Percentiles rank a stretch among this genome's conserved stretches.
phyloP scores from a whole-genome alignment of 163 green algal genomes.

The Coccomyxa subellipsoidea region DNA sequence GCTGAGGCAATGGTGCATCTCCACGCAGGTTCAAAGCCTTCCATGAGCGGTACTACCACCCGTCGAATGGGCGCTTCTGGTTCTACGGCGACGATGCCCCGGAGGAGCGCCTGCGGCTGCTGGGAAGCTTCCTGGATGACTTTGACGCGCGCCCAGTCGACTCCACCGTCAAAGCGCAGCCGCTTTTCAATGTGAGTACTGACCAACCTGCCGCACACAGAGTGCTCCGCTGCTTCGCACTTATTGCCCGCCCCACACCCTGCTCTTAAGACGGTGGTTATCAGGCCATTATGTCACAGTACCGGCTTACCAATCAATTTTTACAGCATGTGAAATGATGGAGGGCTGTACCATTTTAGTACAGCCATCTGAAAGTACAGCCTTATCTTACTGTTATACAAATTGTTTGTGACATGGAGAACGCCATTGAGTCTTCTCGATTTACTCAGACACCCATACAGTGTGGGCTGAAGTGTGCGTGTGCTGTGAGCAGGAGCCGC shows the following conservation, averaged over 20 bases:
- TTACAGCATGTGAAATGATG: no score
- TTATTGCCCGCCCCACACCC: no score
- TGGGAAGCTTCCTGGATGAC: slow-evolving; percentile 76
- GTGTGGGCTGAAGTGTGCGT: background rate
- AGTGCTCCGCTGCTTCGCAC: no score
- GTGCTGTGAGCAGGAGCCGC: slow-evolving; percentile 46
- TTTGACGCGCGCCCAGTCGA: slow-evolving; percentile 73
- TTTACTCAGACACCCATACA: no score
- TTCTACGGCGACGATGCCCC: slow-evolving; percentile 97
- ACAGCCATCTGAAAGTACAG: no score
- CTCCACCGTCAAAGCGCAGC: slow-evolving; percentile 68
- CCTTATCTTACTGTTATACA: no score
- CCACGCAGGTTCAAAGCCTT: slow-evolving; percentile 67
- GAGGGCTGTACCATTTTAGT: no score
- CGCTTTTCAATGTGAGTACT: slow-evolving; percentile 55
- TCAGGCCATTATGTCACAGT: no score
- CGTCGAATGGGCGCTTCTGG: slow-evolving; percentile 95
- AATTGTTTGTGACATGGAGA: no score
- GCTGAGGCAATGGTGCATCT: background rate
- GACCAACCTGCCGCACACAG: background rate
- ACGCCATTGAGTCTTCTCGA: no score
- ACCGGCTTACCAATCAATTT: no score
- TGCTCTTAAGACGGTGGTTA: no score
- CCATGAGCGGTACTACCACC: slow-evolving; percentile 95
- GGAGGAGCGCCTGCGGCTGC: slow-evolving; percentile 77